Base-by-base conservation (phyloP, 306 rosid genomes). In the Vigna radiata region DNA sequence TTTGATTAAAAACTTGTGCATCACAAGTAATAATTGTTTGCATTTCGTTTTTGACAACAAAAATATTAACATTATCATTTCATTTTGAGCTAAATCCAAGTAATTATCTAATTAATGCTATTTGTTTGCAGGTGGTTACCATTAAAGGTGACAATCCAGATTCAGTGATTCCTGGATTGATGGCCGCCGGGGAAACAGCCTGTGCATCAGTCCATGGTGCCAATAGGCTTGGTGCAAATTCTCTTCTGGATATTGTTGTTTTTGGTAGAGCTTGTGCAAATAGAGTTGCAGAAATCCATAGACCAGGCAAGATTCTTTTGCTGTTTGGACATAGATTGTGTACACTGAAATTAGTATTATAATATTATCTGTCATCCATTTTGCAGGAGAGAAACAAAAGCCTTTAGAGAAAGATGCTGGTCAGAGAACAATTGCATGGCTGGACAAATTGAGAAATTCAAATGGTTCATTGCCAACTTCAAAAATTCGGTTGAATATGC, bases 171-270 rank as follows among this genome's bases (percentile, higher is more conserved):
- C 91, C 94, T 80, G 97, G 97, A 66, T 78, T 93, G 75, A 82
- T 93, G 97, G 97, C 97, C 50, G 97, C 97, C 55, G 97, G 97
- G 44, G 97, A 93, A 87, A 84, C 96, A 25, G 97, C 96, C 33
- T 93, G 98, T 85, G 98, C 98, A 25, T 90, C 98, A 2, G 98
- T 93, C 70, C 98, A 93, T 59, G 98, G 98, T 27, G 93, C 98
- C 73, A 93, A 93, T 83, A 86, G 98, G 81, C 98, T 93, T 75
- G 98, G 98, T 66, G 98, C 98, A 61, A 93, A 93, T 83, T 93
- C 98, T 31, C 96, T 93, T 77, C 92, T 93, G 58, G 98, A 90
- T 83, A 93, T 93, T 77, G 98, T 93, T 78, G 96, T 90, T 77
- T 93, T 90, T 68, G 98, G 98, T 8, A 88, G 98, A 73, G 98